Conservation (phyloP, 805 yeast genomes). For the Ogataea trehalophila region DNA sequence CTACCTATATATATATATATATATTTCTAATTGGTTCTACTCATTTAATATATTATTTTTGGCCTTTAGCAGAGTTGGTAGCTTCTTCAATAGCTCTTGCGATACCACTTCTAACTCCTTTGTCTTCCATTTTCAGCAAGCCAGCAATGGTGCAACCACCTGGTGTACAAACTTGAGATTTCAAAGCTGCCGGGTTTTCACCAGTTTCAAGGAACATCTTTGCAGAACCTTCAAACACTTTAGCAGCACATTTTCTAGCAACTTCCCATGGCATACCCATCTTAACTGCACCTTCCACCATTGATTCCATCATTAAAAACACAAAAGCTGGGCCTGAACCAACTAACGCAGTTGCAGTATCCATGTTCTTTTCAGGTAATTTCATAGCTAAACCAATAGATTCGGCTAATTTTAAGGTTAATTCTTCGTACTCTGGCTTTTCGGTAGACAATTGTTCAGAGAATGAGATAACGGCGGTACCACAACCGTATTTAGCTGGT, state of each 20-base stretch:
- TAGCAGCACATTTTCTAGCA: constrained; percentile 83
- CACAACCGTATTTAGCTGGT: constrained; percentile 88
- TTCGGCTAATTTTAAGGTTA: constrained; percentile 47
- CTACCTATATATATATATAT: neutral
- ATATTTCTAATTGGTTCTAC: neutral
- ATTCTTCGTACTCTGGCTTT: constrained; percentile 33
- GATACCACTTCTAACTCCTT: constrained; percentile 81
- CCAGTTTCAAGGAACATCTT: constrained; percentile 81
- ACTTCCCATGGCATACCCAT: constrained; percentile 88
- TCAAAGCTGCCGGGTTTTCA: constrained; percentile 82
- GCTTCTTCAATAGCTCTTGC: constrained; percentile 89
- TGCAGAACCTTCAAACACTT: constrained; percentile 91
- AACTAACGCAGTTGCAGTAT: constrained; percentile 89
- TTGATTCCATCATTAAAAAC: constrained; percentile 80
- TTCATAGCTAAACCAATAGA: constrained; percentile 66
- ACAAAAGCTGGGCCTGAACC: constrained; percentile 98
- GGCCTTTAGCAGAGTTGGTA: constrained; percentile 72
- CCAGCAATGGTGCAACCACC: constrained; percentile 99
- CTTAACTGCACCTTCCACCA: constrained; percentile 90
- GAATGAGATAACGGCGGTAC: constrained; percentile 89
- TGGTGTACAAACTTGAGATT: constrained; percentile 89
- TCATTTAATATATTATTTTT: constrained; percentile 31
- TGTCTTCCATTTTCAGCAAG: constrained; percentile 84
- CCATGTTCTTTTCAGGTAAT: constrained; percentile 89
- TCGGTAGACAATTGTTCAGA: constrained; percentile 40